Conservation (phyloP, 306 rosid genomes). For the Cucurbita maxima region DNA sequence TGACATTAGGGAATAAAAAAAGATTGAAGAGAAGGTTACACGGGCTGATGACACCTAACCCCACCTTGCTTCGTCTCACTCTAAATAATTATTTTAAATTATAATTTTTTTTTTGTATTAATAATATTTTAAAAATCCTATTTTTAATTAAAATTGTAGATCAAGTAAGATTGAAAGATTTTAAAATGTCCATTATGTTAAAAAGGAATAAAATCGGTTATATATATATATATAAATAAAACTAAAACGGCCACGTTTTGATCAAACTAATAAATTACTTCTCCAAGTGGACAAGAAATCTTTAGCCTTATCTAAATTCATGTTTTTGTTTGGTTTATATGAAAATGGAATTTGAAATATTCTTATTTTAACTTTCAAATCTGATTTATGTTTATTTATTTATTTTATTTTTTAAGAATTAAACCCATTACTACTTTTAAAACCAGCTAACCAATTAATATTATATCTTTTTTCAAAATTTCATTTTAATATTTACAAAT, state of each 20-base stretch:
- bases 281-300: background rate
- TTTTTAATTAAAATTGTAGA: background rate
- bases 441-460: too few relatives aligned
- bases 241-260: background rate
- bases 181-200: background rate
- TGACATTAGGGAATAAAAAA: too few relatives aligned
- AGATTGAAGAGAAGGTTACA: too few relatives aligned
- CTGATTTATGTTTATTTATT: background rate
- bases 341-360: background rate
- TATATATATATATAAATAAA: background rate
- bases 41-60: too few relatives aligned
- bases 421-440: too few relatives aligned
- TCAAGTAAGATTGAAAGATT: background rate
- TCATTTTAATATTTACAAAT: too few relatives aligned
- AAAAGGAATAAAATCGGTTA: background rate
- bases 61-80: too few relatives aligned
- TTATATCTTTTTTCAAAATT: too few relatives aligned
- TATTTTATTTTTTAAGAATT: too few relatives aligned
- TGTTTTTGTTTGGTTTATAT: background rate
- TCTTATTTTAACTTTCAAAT: background rate
- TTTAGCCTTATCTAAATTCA: background rate
- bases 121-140: background rate
- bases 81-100: too few relatives aligned
- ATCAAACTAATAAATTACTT: background rate
- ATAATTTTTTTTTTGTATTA: background rate